Conservation (phyloP, 176 grass and related monocot genomes). For the Rhynchospora tenuis region DNA sequence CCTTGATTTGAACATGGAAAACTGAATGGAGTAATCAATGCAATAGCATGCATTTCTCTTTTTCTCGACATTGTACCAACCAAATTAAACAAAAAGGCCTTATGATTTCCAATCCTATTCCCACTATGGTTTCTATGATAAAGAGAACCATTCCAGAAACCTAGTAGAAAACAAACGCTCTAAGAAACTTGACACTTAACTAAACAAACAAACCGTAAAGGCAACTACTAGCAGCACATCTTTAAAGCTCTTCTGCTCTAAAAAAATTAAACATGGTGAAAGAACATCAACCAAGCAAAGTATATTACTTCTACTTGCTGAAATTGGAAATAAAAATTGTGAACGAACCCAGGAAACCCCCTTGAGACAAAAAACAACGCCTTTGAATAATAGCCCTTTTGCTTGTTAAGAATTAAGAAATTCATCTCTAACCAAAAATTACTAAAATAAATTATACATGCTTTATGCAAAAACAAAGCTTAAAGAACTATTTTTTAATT, state of each 20-base stretch:
- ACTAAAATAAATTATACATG: background rate
- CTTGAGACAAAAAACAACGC: background rate
- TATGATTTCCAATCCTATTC: background rate
- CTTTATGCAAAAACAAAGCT: background rate
- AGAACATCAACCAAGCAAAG: background rate
- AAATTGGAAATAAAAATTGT: background rate
- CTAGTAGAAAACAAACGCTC: background rate
- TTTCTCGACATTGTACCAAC: background rate
- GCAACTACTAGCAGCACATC: background rate
- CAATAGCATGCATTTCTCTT: conserved; percentile 2
- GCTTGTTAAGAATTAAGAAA: background rate
- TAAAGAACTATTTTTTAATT: background rate
- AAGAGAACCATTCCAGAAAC: background rate
- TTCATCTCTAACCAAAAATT: background rate
- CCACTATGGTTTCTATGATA: background rate
- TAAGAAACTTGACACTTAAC: background rate
- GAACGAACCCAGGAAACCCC: background rate
- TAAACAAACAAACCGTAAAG: background rate
- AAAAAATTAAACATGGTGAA: background rate
- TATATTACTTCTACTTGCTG: background rate
- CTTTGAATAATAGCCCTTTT: background rate
- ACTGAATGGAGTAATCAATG: background rate
- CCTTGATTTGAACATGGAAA: background rate
- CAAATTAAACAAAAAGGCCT: background rate
- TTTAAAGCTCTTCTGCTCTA: background rate